Evolutionary conservation across 805 yeast genomes (phyloP), one percentile per base, ranked within the genome.

Genomic region (Zygosaccharomyces gambellarensis): DNA sequence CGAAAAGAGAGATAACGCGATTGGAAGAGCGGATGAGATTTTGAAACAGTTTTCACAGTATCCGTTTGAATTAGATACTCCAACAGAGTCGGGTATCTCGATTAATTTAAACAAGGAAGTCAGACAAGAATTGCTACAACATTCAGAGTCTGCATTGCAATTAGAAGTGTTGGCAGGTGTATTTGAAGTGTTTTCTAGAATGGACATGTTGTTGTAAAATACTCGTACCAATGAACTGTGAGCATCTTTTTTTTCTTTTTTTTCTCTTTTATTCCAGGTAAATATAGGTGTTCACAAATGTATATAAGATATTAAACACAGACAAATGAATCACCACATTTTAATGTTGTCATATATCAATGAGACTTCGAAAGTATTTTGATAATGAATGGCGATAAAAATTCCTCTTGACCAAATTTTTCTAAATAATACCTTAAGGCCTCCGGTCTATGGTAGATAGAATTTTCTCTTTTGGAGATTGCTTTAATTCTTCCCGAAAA

Each of bases 151-250:
- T 39, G 94, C 85, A 45, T 75, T 89, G 57, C 86, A 81, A 60
- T 67, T 92, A 55, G 99, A 94, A 71, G 84, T 90, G 45, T 77
- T 94, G 49, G 97, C 98, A 23, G 98, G 96, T 43, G 96, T 94
- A 4, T 73, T 90, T 51, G 81, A 84, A 60, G 95, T 92, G 6
- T 92, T 90, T 67, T 80, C 96, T 12, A 84, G 90, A 69, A 85
- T 94, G 87, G 99, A 94, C 70, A 82, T 95, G 49, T 79, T 90
- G 52, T 76, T 90, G 66, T 89, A 73, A 68, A 14, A 27, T 9
- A 39, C 25, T 21, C 27, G 32, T 43, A 42, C 27, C 31, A 17
- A 17, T 34, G 17, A 21, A 14, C 14, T 34, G 22, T 34, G 38
- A 47, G 38, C 21, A 5, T 12, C 29, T 27, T 19, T 21, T 40